phyloP scores from a whole-genome alignment of 257 asterid species.

The Lycium barbarum region DNA sequence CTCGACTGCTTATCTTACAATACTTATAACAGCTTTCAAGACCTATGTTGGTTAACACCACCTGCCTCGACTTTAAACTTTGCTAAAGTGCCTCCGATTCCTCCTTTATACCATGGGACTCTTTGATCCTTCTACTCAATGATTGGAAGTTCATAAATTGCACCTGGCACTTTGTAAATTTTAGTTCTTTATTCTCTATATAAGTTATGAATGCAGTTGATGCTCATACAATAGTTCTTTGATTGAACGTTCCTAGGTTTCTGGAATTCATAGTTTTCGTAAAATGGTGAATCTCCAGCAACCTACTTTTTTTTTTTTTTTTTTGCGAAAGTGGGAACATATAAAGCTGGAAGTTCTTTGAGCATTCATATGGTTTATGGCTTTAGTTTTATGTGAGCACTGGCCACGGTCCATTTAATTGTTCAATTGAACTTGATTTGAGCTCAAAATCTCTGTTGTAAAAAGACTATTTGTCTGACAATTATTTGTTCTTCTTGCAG shows the following conservation, averaged over 20 bases:
- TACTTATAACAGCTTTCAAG: background rate
- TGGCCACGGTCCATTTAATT: background rate
- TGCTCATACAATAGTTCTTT: constrained; percentile 15
- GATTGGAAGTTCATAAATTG: background rate
- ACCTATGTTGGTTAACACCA: background rate
- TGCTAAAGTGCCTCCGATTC: background rate
- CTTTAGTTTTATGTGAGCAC: background rate
- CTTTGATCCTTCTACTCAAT: background rate
- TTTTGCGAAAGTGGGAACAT: background rate
- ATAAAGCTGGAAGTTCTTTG: constrained; percentile 5
- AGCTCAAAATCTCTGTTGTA: background rate
- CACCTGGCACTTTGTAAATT: background rate
- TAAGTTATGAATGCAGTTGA: constrained; percentile 24
- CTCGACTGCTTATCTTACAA: background rate
- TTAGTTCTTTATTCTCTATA: background rate
- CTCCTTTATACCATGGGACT: background rate
- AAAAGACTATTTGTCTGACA: constrained; percentile 18
- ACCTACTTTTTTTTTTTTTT: background rate
- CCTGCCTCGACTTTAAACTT: background rate
- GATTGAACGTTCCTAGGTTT: background rate
- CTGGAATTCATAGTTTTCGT: background rate
- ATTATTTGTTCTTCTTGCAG: constrained; percentile 47
- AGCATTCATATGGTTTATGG: background rate
- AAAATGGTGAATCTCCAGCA: background rate
- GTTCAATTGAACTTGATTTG: constrained; percentile 20